Evolutionary conservation across 1,139 yeast genomes (phyloP), one percentile per base, ranked within the genome.

Genomic region (Zygoascus hellenicus): DNA sequence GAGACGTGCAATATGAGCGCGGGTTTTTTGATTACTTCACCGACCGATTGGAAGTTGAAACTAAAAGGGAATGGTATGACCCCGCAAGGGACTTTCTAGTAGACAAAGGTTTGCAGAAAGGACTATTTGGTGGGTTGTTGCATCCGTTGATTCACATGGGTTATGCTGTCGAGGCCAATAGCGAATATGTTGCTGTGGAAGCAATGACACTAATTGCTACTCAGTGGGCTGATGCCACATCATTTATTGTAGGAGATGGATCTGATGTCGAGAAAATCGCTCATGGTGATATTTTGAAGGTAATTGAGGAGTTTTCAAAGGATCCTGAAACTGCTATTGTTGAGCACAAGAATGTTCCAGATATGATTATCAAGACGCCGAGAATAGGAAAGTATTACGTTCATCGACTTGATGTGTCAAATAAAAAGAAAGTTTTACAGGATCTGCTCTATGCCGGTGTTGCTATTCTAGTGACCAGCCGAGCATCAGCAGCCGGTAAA

Each of bases 71-170:
- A 42, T 65, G 68, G 67, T 51, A 49, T 32, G 46, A 45, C 2
- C 52, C 60, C 14, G 59, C 55, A 11, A 43, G 42, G 28, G 37
- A 52, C 42, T 63, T 42, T 38, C 31, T 53, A 16, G 31, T 38
- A 1, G 48, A 51, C 4, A 46, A 49, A 5, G 50, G 17, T 1
- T 37, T 64, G 42, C 48, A 56, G 11, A 47, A 52, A 5, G 62
- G 59, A 5, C 37, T 63, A 14, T 47, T 53, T 14, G 58, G 60
- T 6, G 67, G 66, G 1, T 40, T 59, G 42, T 47, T 55, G 5
- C 68, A 64, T 46, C 64, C 67, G 2, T 38, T 66, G 47, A 65
- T 65, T 41, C 68, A 64, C 42, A 46, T 64, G 32, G 67, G 65
- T 16, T 66, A 64, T 43, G 69, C 69, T 1, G 51, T 55, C 29